These are phyloP conservation scores for Sarcocystis neurona DNA, from an alignment of 169 alveolate genomes.

Conservation along the genomic window DNA sequence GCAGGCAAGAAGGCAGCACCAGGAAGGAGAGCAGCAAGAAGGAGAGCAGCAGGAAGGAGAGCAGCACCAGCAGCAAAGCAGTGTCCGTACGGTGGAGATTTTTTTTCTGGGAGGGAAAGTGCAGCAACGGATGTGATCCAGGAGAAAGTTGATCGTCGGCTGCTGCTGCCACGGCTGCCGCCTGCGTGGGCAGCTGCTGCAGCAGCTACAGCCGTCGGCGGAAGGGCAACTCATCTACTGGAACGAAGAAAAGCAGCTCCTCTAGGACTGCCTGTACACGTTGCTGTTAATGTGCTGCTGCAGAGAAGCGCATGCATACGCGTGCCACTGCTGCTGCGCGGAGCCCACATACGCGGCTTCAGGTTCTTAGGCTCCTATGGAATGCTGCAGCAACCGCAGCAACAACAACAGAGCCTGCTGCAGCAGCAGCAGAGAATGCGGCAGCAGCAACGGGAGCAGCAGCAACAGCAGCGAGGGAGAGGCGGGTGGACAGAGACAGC, in stretches of 20 bases:
- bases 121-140: too few species aligned
- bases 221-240: not conserved
- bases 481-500: not conserved
- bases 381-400: not conserved
- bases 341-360: not conserved
- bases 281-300: not conserved
- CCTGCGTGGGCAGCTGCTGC: conserved; percentile 10
- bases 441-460: not conserved
- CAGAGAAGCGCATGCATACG: not conserved
- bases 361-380: conserved; percentile 20
- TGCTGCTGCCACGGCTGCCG: not conserved
- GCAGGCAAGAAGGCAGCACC: too few species aligned
- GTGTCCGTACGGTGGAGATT: too few species aligned
- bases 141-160: too few species aligned
- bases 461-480: not conserved
- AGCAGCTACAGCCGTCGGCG: not conserved
- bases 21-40: too few species aligned
- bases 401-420: not conserved
- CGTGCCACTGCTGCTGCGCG: not conserved
- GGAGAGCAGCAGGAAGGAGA: too few species aligned
- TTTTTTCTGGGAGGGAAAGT: too few species aligned
- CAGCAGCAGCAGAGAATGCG: not conserved
- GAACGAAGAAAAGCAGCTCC: not conserved
- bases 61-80: too few species aligned
- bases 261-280: conserved; percentile 6